Evolutionary conservation across 2,329 filamentous ascomycete species (phyloP).

Genomic region (Sordariomycetes sp.): DNA sequence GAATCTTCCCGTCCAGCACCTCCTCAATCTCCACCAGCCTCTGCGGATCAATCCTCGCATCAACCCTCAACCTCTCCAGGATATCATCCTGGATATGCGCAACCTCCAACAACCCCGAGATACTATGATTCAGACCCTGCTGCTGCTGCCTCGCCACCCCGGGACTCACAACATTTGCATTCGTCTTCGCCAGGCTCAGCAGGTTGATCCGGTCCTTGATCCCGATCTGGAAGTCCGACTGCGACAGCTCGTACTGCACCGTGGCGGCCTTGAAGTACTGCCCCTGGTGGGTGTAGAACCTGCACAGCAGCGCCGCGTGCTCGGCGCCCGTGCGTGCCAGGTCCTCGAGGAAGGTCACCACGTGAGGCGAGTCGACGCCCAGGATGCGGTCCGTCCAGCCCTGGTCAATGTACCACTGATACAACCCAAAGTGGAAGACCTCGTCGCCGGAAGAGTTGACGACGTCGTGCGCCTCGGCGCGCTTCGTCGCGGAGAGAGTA

Average conservation of each 20-base stretch:
- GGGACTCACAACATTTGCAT: constrained; percentile 71
- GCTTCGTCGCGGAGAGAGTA: constrained; percentile 63
- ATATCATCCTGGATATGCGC: constrained; percentile 93
- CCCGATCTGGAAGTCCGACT: constrained; percentile 66
- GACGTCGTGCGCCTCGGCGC: constrained; percentile 78
- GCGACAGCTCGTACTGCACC: constrained; percentile 73
- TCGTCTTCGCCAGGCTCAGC: constrained; percentile 80
- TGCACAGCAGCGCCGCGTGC: constrained; percentile 84
- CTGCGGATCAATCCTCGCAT: constrained; percentile 53
- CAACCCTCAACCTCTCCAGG: constrained; percentile 61
- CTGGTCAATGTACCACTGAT: constrained; percentile 88
- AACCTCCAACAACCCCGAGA: constrained; percentile 77
- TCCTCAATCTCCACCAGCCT: constrained; percentile 50
- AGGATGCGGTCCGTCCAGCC: constrained; percentile 79
- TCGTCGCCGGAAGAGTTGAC: constrained; percentile 83
- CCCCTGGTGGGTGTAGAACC: constrained; percentile 76
- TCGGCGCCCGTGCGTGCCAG: constrained; percentile 58
- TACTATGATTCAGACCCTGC: constrained; percentile 73
- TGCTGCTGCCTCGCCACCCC: constrained; percentile 69
- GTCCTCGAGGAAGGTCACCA: constrained; percentile 73
- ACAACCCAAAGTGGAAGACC: constrained; percentile 91
- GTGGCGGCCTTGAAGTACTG: constrained; percentile 77
- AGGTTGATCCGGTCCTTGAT: constrained; percentile 81
- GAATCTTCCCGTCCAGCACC: constrained; percentile 65
- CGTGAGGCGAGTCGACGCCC: constrained; percentile 70